Percentiles rank a stretch among this genome's conserved stretches.
These are phyloP conservation scores for Anethum foeniculum DNA, from an alignment of 140 eudicot genomes.

Conservation along the genomic window DNA sequence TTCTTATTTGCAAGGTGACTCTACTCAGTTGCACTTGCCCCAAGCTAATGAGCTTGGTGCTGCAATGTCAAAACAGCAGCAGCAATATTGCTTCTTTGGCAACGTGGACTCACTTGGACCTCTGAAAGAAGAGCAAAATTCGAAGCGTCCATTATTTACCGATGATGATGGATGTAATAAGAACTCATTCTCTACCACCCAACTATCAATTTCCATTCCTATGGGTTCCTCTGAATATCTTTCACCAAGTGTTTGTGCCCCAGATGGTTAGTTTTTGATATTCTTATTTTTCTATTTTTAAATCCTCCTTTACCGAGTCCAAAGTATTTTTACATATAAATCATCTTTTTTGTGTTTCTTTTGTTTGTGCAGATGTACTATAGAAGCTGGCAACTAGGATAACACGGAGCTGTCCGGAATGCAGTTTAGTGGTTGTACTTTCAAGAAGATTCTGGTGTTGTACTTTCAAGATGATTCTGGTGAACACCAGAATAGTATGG, in stretches of 20 bases:
- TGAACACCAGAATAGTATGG: background rate
- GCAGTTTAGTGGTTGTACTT: background rate
- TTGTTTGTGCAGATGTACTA: slow-evolving; percentile 13
- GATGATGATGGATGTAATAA: slow-evolving; percentile 24
- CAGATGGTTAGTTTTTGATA: slow-evolving; percentile 41
- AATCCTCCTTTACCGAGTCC: background rate
- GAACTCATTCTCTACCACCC: slow-evolving; percentile 61
- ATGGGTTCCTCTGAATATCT: slow-evolving; percentile 43
- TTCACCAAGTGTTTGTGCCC: slow-evolving; percentile 35
- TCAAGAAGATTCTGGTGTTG: background rate
- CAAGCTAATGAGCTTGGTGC: slow-evolving; percentile 44
- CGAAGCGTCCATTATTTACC: slow-evolving; percentile 63
- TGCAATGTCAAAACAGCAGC: slow-evolving; percentile 47
- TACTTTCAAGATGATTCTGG: background rate
- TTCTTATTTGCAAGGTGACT: slow-evolving; percentile 34
- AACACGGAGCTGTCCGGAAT: background rate
- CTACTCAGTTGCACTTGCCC: slow-evolving; percentile 40
- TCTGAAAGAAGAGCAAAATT: slow-evolving; percentile 48
- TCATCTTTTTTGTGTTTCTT: background rate
- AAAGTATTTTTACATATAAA: background rate
- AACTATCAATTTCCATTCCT: slow-evolving; percentile 61
- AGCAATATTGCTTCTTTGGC: slow-evolving; percentile 69
- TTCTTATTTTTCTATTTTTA: background rate
- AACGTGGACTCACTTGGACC: slow-evolving; percentile 39
- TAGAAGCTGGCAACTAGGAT: background rate